phyloP scores from a whole-genome alignment of 495 filamentous ascomycete species.

The Jackrogersella minutella region DNA sequence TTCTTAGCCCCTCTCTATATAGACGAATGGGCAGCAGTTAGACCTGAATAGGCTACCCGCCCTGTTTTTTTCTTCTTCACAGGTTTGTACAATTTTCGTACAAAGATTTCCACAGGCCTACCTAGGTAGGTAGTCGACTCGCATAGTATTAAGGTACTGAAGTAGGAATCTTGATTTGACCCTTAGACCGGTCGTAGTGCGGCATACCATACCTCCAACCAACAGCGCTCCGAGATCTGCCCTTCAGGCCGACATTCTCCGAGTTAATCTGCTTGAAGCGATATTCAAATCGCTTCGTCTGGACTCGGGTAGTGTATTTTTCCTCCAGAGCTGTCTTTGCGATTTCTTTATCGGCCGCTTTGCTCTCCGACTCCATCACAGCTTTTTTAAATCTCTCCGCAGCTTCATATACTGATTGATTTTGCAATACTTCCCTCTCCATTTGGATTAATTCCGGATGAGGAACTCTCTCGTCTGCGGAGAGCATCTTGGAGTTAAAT shows the following conservation, averaged over 20 bases:
- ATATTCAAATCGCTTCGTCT: constrained; percentile 74
- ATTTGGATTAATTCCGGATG: constrained; percentile 81
- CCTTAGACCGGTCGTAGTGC: constrained; percentile 56
- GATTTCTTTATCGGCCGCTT: constrained; percentile 50
- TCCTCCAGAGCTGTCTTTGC: constrained; percentile 51
- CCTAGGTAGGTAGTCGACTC: background rate
- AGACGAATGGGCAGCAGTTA: background rate
- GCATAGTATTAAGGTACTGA: constrained; percentile 43
- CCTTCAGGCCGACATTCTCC: constrained; percentile 55
- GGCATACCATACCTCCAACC: constrained; percentile 68
- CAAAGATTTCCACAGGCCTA: constrained; percentile 8
- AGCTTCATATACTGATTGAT: constrained; percentile 41
- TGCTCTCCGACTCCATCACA: constrained; percentile 47
- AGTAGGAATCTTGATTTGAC: constrained; percentile 57
- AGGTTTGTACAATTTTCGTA: constrained; percentile 35
- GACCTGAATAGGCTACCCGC: background rate
- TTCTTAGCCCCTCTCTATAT: background rate
- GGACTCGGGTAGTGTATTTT: constrained; percentile 55
- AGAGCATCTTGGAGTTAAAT: constrained; percentile 74
- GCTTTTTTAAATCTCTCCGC: constrained; percentile 50
- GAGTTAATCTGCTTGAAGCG: constrained; percentile 71
- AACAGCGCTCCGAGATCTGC: constrained; percentile 61
- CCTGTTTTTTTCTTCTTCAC: constrained; percentile 1
- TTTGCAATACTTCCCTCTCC: constrained; percentile 59
- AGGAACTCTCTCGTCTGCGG: constrained; percentile 85